Base-by-base conservation (phyloP, 257 asterid species). In the Anisodus tanguticus region DNA sequence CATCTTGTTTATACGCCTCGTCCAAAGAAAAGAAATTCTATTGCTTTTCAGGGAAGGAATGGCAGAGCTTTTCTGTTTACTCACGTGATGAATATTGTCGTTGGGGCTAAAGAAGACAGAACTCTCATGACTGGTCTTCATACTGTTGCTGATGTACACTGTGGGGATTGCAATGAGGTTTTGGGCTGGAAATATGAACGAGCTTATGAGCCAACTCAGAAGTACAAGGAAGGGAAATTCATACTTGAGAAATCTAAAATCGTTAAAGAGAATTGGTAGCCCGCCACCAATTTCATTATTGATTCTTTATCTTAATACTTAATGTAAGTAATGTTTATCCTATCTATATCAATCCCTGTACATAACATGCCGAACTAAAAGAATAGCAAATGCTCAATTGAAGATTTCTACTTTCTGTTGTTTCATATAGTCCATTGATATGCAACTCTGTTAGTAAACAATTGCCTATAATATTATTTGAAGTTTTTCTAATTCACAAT, bases 181-280 rank as follows among this genome's bases (percentile, higher is more conserved):
- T 67, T 89, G 74, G 92, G 92, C 66, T 89, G 92, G 92, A 89
- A 89, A 70, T 87, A 89, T 47, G 92, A 87, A 84, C 88, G 89
- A 64, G 92, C 90, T 80, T 88, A 71, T 47, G 85, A 87, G 74
- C 54, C 86, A 5, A 57, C 88, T 1, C 90, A 89, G 87, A 89
- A 84, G 88, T 89, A 89, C 87, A 87, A 89, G 85, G 91, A 89
- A 76, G 92, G 92, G 58, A 89, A 89, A 85, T 85, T 83, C 86
- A 74, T 90, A 47, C 87, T 88, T 51, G 88, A 87, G 86, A 87
- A 86, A 83, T 80, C 86, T 60, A 85, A 83, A 63, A 87, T 82
- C 81, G 83, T 86, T 12, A 79, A 84, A 72, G 89, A 87, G 10
- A 84, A 85, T 85, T 88, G 85, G 90, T 85, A 68, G 80, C 26